phyloP scores from a whole-genome alignment of 192 early-diverging fungal species.

The Pilobolus umbonatus region DNA sequence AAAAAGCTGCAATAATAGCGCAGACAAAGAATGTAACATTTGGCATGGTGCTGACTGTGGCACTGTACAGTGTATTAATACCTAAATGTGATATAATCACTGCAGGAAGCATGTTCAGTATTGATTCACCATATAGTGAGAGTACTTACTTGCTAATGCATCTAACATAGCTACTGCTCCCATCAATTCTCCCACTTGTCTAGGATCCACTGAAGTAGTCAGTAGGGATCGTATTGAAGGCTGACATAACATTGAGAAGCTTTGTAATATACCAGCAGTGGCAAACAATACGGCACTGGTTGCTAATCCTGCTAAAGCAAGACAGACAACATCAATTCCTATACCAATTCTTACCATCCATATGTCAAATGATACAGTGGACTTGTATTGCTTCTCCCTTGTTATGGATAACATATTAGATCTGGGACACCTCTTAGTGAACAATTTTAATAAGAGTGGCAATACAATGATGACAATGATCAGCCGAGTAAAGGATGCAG shows the following conservation, averaged over 20 bases:
- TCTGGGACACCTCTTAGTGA: constrained; percentile 14
- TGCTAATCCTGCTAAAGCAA: constrained; percentile 31
- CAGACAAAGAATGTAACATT: constrained; percentile 40
- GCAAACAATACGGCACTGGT: constrained; percentile 14
- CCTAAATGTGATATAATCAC: constrained; percentile 37
- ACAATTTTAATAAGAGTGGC: constrained; percentile 31
- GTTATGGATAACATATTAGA: background rate
- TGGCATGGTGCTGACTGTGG: constrained; percentile 35
- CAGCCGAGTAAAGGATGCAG: constrained; percentile 25
- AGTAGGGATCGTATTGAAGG: constrained; percentile 40
- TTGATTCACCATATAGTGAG: background rate
- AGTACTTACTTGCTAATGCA: constrained; percentile 29
- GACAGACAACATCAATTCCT: constrained; percentile 30
- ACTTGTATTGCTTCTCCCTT: background rate
- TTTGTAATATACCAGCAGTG: constrained; percentile 23
- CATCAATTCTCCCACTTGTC: constrained; percentile 43
- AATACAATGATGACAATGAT: constrained; percentile 29
- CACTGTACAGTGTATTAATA: constrained; percentile 42
- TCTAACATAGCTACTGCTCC: constrained; percentile 49
- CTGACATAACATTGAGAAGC: constrained; percentile 28
- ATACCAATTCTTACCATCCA: constrained; percentile 48
- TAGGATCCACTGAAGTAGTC: constrained; percentile 38
- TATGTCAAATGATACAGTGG: constrained; percentile 33
- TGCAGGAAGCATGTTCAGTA: constrained; percentile 1
- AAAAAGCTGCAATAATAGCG: constrained; percentile 23